Percentiles rank a stretch among this genome's conserved stretches.
Evolutionary conservation across 2,329 filamentous ascomycete genomes (phyloP).

Genomic region (Chalaropsis thielavioides): DNA sequence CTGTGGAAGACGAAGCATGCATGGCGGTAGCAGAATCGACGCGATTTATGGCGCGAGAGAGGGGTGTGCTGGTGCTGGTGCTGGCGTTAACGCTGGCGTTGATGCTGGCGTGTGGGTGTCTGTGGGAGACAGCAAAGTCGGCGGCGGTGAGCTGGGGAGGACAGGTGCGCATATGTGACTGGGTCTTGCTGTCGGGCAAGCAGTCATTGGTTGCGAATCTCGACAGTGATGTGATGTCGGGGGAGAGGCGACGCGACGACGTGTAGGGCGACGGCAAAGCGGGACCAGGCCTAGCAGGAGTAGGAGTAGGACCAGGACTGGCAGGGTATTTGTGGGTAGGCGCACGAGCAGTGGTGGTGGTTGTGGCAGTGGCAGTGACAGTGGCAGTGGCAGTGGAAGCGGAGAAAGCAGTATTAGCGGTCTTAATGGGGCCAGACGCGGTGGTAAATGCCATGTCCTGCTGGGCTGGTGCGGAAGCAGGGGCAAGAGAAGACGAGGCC

Average conservation of each 20-base stretch:
- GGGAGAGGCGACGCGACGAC: slow-evolving; percentile 10
- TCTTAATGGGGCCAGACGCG: background rate
- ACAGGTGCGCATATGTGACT: background rate
- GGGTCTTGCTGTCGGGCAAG: background rate
- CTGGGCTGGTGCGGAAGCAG: background rate
- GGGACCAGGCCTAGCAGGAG: background rate
- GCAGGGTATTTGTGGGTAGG: slow-evolving; percentile 7
- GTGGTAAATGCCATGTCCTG: background rate
- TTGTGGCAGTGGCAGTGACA: background rate
- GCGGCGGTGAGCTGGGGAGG: background rate
- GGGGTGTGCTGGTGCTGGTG: background rate
- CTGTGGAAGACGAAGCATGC: background rate
- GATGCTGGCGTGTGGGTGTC: background rate
- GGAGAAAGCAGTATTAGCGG: too few species aligned
- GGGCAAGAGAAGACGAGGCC: background rate
- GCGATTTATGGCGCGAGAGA: slow-evolving; percentile 7
- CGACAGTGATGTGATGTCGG: background rate
- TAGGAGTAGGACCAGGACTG: slow-evolving; percentile 1
- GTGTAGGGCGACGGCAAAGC: slow-evolving; percentile 3
- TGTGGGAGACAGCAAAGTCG: background rate
- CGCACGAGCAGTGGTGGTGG: background rate
- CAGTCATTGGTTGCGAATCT: background rate
- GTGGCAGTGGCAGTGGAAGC: background rate
- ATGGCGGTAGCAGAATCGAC: slow-evolving; percentile 5
- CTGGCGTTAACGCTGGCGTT: background rate